These are phyloP conservation scores for Casuarina equisetifolia DNA, from an alignment of 306 rosid genomes.

Conservation along the genomic window DNA sequence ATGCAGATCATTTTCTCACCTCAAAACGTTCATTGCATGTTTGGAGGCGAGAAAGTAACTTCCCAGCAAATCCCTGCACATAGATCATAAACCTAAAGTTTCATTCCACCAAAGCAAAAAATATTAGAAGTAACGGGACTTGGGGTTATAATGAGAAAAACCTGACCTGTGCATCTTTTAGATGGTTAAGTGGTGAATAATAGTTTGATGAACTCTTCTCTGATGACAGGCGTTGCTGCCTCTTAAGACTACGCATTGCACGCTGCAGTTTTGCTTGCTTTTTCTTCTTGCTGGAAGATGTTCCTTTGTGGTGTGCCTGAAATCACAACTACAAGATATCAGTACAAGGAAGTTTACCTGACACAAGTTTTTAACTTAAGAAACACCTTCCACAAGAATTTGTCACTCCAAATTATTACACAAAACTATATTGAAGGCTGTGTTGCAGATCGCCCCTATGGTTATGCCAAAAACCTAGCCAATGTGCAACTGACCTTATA, in stretches of 20 bases:
- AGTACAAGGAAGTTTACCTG: conserved; percentile 3
- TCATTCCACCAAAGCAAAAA: conserved; percentile 10
- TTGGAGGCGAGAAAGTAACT: conserved; percentile 69
- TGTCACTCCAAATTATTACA: background rate
- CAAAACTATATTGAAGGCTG: background rate
- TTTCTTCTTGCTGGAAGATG: conserved; percentile 82
- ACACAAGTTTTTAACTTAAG: conserved; percentile 6
- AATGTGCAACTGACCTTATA: conserved; percentile 62
- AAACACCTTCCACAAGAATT: background rate
- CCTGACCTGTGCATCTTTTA: conserved; percentile 82
- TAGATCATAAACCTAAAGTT: conserved; percentile 24
- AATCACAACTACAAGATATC: conserved; percentile 17
- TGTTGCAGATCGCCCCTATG: background rate
- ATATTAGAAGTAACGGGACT: conserved; percentile 9
- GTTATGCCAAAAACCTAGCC: background rate
- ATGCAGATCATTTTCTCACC: conserved; percentile 39
- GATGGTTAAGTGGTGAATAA: conserved; percentile 85
- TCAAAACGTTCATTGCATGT: conserved; percentile 69
- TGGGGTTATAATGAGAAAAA: conserved; percentile 6
- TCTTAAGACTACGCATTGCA: conserved; percentile 72
- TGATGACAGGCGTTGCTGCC: conserved; percentile 64
- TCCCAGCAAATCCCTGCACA: conserved; percentile 85
- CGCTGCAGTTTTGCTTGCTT: conserved; percentile 83
- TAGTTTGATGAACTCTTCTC: conserved; percentile 46
- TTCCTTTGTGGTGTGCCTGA: conserved; percentile 88